Evolutionary conservation across 176 grass and related monocot species (phyloP).

Genomic region (Otatea glauca): DNA sequence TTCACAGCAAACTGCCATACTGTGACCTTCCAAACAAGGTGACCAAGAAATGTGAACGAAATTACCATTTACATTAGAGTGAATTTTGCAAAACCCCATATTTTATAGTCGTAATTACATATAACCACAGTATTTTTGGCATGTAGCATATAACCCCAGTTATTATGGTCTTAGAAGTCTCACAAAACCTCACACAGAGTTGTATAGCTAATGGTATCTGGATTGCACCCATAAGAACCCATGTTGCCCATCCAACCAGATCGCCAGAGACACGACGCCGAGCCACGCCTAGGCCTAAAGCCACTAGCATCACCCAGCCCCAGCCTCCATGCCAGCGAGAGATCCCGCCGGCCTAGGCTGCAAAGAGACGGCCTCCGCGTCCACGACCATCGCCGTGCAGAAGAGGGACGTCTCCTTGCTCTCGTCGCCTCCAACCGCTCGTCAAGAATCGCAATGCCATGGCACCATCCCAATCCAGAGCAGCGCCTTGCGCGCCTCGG

Average conservation of each 20-base stretch:
- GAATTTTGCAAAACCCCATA: too few species aligned
- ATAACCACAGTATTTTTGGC: too few species aligned
- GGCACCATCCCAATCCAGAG: neutral
- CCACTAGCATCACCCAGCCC: neutral
- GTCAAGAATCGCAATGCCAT: conserved; percentile 29
- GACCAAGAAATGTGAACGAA: neutral
- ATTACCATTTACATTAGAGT: neutral
- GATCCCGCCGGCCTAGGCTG: conserved; percentile 18
- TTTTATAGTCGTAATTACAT: too few species aligned
- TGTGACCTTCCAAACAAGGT: neutral
- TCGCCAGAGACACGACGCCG: neutral
- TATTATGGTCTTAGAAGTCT: too few species aligned
- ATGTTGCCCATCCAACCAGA: conserved; percentile 22
- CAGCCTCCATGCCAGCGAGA: neutral
- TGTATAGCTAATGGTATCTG: too few species aligned
- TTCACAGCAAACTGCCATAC: neutral
- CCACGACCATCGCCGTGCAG: neutral
- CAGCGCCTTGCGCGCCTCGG: neutral
- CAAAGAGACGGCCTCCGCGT: neutral
- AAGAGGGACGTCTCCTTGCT: neutral
- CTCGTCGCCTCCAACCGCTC: conserved; percentile 31
- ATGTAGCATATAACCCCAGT: too few species aligned
- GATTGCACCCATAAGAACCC: too few species aligned
- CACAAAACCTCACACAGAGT: too few species aligned
- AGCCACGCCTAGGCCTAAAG: neutral